Conservation (phyloP, 148 eudicot genomes). For the Chenopodium formosanum region DNA sequence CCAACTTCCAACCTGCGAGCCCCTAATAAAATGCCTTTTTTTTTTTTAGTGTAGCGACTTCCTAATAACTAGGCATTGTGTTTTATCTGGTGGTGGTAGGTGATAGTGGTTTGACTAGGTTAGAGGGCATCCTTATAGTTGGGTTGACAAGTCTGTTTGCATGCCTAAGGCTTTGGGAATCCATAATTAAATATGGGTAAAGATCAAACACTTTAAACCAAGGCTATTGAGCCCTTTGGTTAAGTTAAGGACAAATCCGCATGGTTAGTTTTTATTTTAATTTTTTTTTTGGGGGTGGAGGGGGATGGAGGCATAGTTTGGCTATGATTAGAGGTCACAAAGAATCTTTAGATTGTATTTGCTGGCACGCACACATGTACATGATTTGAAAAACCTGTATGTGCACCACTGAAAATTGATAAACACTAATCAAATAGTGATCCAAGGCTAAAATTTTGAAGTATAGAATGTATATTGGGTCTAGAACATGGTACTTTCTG, state of each 20-base stretch:
- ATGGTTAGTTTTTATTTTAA: not conserved
- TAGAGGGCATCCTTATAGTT: not conserved
- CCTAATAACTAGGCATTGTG: not conserved
- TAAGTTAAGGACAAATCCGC: not conserved
- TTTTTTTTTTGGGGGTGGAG: not conserved
- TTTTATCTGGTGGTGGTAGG: not conserved
- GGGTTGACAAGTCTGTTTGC: not conserved
- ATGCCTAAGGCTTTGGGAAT: not conserved
- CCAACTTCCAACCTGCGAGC: no score
- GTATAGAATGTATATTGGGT: not conserved
- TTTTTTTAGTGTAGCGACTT: not conserved
- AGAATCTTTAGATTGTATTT: not conserved
- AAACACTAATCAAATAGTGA: not conserved
- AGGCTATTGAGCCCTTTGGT: not conserved
- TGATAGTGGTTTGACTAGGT: not conserved
- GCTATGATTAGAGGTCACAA: not conserved
- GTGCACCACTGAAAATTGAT: not conserved
- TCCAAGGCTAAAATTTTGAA: not conserved
- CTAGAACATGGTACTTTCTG: not conserved
- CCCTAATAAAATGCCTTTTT: no score
- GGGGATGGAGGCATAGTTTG: not conserved
- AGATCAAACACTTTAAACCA: not conserved
- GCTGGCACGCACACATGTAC: not conserved
- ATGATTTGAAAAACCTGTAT: not conserved
- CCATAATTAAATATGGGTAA: not conserved